These are phyloP conservation scores for Talaromyces sp. DNA, from an alignment of 2,329 filamentous ascomycete species.

Conservation along the genomic window DNA sequence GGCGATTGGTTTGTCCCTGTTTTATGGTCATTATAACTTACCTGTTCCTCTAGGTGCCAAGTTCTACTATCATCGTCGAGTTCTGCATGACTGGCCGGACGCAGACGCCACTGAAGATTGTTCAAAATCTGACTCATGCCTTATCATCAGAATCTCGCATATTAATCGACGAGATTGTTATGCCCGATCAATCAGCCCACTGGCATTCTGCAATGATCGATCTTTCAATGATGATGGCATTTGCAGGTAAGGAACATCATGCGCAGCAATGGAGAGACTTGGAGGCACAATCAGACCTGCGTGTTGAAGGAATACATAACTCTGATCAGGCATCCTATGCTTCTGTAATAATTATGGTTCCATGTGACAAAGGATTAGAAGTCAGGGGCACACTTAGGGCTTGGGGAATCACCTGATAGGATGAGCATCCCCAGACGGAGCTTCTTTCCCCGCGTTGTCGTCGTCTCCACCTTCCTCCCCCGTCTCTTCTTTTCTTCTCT, in stretches of 20 bases:
- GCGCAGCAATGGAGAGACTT: neutral
- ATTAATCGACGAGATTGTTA: neutral
- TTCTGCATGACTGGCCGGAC: neutral
- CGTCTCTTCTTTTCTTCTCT: neutral
- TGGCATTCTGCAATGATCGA: neutral
- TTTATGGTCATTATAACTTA: neutral
- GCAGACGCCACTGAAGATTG: neutral
- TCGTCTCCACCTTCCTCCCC: conserved; percentile 1
- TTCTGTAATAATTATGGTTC: neutral
- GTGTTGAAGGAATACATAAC: neutral
- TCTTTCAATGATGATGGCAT: neutral
- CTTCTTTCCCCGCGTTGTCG: neutral
- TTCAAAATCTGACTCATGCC: neutral
- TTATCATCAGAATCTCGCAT: neutral
- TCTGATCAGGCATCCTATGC: neutral
- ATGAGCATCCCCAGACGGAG: neutral
- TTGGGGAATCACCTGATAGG: neutral
- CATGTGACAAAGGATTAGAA: neutral
- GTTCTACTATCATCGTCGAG: neutral
- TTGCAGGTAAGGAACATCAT: neutral
- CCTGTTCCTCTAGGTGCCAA: neutral
- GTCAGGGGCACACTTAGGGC: conserved; percentile 2
- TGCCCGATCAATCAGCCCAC: neutral
- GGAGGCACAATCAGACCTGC: neutral
- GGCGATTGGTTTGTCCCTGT: no score